Conservation (phyloP, 2,329 filamentous ascomycete genomes). For the Colletotrichum navitas region DNA sequence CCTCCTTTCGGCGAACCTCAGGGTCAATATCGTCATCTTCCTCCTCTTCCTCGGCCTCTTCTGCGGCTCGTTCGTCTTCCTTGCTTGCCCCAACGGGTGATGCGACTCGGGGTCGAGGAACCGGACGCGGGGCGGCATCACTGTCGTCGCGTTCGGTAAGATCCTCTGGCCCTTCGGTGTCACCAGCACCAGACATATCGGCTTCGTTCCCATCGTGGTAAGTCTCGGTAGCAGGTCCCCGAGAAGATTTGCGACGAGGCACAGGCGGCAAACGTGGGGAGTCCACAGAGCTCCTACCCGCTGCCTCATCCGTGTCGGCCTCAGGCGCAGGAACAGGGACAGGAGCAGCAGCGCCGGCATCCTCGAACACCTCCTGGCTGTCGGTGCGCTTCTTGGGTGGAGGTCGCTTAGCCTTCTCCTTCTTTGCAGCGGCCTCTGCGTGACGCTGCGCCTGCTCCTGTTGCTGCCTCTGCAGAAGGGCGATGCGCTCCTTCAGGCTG, state of each 20-base stretch:
- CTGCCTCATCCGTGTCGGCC: slow-evolving; percentile 60
- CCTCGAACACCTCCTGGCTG: slow-evolving; percentile 55
- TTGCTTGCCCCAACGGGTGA: slow-evolving; percentile 50
- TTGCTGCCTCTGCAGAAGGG: slow-evolving; percentile 92
- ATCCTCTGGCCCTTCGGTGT: slow-evolving; percentile 72
- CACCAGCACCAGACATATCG: slow-evolving; percentile 73
- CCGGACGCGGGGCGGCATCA: slow-evolving; percentile 67
- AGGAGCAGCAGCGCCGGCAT: slow-evolving; percentile 42
- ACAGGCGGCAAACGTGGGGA: slow-evolving; percentile 53
- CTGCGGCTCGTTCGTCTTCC: slow-evolving; percentile 60
- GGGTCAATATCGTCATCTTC: slow-evolving; percentile 90
- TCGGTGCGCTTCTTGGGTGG: slow-evolving; percentile 76
- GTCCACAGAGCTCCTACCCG: slow-evolving; percentile 65
- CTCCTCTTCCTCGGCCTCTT: slow-evolving; percentile 75
- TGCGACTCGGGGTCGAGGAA: slow-evolving; percentile 54
- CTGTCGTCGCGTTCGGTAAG: slow-evolving; percentile 80
- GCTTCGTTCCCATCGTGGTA: slow-evolving; percentile 73
- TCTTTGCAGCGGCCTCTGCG: slow-evolving; percentile 81
- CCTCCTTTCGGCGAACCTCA: slow-evolving; percentile 86
- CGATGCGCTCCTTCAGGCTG: slow-evolving; percentile 95
- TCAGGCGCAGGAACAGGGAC: slow-evolving; percentile 11
- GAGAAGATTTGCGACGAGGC: slow-evolving; percentile 67
- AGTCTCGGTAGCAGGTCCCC: slow-evolving; percentile 56
- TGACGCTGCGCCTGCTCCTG: slow-evolving; percentile 87
- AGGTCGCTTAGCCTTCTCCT: slow-evolving; percentile 85